A percentile compares a stretch with the other conserved stretches of the same genome.
Conservation (phyloP, 768 basidiomycete species). For the Tylopilus vinaceipallidus region DNA sequence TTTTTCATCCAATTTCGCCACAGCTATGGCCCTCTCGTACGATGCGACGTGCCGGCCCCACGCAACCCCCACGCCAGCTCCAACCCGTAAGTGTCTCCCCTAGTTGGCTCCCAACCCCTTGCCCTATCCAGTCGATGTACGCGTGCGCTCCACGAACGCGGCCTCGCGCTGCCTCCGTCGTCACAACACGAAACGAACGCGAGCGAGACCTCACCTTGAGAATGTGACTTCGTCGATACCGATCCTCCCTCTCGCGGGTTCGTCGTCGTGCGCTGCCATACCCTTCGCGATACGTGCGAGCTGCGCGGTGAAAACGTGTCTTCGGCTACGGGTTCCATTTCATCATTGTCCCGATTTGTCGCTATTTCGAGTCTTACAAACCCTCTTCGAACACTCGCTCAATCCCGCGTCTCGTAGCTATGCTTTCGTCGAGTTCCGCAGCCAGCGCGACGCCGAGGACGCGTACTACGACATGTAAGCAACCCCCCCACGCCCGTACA, state of each 20-base stretch:
- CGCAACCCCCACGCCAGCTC: conserved; percentile 71
- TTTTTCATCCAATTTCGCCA: conserved; percentile 2
- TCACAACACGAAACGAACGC: conserved; percentile 28
- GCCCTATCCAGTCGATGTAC: conserved; percentile 39
- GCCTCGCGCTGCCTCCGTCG: conserved; percentile 23
- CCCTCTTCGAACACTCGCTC: conserved; percentile 48
- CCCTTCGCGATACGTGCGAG: conserved; percentile 26
- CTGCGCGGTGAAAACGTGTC: conserved; percentile 28
- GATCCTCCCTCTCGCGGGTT: conserved; percentile 30
- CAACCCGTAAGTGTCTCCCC: conserved; percentile 71
- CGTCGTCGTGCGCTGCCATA: conserved; percentile 27
- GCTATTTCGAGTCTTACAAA: conserved; percentile 38
- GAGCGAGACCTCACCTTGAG: conserved; percentile 25
- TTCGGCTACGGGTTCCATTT: conserved; percentile 26
- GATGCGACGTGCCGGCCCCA: conserved; percentile 88
- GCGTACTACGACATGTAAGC: conserved; percentile 82
- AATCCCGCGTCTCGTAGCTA: conserved; percentile 67
- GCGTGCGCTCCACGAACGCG: conserved; percentile 34
- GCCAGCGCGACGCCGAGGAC: conserved; percentile 74
- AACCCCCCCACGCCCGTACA: background rate
- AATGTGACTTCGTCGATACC: conserved; percentile 29
- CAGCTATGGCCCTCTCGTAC: conserved; percentile 80
- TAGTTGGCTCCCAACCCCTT: conserved; percentile 29
- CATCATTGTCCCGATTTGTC: conserved; percentile 31
- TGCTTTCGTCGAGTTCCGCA: conserved; percentile 84